Evolutionary conservation across 2,329 filamentous ascomycete species (phyloP).

Genomic region (Aspergillus quadrilineatus): DNA sequence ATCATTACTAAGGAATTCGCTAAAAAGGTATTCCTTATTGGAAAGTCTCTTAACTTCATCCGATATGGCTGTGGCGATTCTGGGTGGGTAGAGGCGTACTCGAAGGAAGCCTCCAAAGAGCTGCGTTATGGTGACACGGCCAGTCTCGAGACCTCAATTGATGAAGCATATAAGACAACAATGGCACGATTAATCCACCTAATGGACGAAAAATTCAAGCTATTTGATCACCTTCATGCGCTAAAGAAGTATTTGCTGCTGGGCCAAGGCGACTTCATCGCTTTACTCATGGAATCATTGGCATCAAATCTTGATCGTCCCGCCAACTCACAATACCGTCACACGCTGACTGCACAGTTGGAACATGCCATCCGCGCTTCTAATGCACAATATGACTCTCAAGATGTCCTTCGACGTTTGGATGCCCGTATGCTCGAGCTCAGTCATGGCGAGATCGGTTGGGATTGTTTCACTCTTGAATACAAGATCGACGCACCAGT

Average conservation of each 20-base stretch:
- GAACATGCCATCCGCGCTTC: conserved; percentile 96
- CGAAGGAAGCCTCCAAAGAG: conserved; percentile 87
- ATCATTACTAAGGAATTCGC: conserved; percentile 94
- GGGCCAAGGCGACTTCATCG: conserved; percentile 96
- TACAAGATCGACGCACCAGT: conserved; percentile 97
- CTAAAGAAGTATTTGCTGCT: conserved; percentile 93
- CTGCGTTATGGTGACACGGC: conserved; percentile 90
- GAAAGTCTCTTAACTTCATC: conserved; percentile 97
- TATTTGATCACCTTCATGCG: conserved; percentile 88
- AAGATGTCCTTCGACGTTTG: conserved; percentile 84
- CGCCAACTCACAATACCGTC: conserved; percentile 93
- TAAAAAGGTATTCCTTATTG: conserved; percentile 94
- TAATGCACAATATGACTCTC: conserved; percentile 91
- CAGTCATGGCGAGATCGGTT: conserved; percentile 93
- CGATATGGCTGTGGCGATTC: conserved; percentile 92
- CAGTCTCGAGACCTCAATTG: conserved; percentile 87
- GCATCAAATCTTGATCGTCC: conserved; percentile 90
- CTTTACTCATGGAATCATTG: conserved; percentile 92
- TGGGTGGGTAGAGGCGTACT: conserved; percentile 93
- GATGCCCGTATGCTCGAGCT: conserved; percentile 98
- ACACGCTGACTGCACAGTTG: conserved; percentile 94
- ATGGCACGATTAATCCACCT: conserved; percentile 92
- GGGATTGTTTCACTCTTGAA: conserved; percentile 98
- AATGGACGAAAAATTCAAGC: conserved; percentile 91
- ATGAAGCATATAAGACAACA: conserved; percentile 95